A percentile compares a stretch with the other conserved stretches of the same genome.
Conservation (phyloP, 352 stramenopile genomes). For the Pythium inflatum region DNA sequence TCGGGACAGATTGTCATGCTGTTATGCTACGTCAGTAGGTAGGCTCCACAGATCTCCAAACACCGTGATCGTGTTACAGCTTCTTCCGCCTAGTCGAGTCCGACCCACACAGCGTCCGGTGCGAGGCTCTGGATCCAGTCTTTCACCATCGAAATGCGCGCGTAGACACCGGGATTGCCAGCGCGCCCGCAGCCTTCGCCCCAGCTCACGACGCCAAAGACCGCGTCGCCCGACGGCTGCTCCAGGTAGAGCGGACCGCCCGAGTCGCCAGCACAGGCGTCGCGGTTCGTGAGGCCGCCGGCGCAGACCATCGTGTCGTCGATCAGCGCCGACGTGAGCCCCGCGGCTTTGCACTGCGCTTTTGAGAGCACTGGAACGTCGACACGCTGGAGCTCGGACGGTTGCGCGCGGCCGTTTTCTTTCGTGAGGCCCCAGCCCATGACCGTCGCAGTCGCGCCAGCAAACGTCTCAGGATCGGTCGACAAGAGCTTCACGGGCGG, state of each 20-base stretch:
- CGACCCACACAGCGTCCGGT: too few species aligned
- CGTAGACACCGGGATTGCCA: background rate
- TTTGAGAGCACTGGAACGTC: background rate
- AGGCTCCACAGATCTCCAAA: too few species aligned
- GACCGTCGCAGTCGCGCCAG: background rate
- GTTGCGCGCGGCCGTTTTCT: background rate
- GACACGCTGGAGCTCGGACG: background rate
- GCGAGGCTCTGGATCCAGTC: too few species aligned
- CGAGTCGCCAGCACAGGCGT: background rate
- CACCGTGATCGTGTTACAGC: too few species aligned
- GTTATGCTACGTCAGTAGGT: too few species aligned
- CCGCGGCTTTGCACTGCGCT: background rate
- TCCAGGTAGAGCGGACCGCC: background rate
- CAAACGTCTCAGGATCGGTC: background rate
- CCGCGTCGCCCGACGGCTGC: background rate
- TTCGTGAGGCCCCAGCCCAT: background rate
- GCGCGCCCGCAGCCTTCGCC: background rate
- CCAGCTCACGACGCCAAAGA: background rate
- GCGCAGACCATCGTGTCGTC: background rate
- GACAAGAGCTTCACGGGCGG: background rate
- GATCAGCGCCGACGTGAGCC: background rate
- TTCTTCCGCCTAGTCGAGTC: too few species aligned
- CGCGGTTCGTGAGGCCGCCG: background rate
- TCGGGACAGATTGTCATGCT: too few species aligned
- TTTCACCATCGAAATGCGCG: background rate